Base-by-base conservation (phyloP, 208 protist species). In the Phytomonas sp. region DNA sequence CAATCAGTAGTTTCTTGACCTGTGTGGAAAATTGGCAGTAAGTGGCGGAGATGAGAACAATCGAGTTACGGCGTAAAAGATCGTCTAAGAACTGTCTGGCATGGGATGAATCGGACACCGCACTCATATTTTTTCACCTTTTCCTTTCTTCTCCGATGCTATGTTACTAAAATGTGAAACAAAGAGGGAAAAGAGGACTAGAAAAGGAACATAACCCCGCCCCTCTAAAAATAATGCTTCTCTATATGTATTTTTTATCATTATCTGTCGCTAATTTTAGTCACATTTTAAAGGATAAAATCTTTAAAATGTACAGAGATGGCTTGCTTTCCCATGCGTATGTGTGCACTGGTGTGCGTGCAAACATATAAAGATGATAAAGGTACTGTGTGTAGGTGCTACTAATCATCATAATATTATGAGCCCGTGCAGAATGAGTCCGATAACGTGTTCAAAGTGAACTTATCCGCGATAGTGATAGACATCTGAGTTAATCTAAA, bases 1-100 rank as follows among this genome's bases (percentile, higher is more conserved):
- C 86, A 64, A 95, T 93, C 8, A 95, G 79, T 29, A 95, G 67
- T 79, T 84, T 85, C 36, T 95, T 95, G 10, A 92, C 69, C 64
- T 92, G 86, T 7, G 86, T 91, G 45, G 75, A 93, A 69, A 92
- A 95, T 32, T 87, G 76, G 73, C 90, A 95, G 82, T 95, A 95
- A n/a, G 90, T 95, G 62, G 90, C 87, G 19, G 83, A 91, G 67
- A 95, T 89, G 66, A 95, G 66, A 2, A 95, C 90, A 66, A 93
- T 83, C 60, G 75, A 76, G 66, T 95, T 93, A 63, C 82, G 79
- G 1, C 80, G 76, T 72, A 93, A 63, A 87, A 95, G 91, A 52
- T 63, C 79, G 69, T 92, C 84, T 33, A 95, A 78, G 71, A 95
- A 95, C 69, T 95, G 84, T 60, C 83, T 77, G 16, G 89, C 83